Base-by-base conservation (phyloP, 305 asterid genomes). In the Fraxinus angustifolia region DNA sequence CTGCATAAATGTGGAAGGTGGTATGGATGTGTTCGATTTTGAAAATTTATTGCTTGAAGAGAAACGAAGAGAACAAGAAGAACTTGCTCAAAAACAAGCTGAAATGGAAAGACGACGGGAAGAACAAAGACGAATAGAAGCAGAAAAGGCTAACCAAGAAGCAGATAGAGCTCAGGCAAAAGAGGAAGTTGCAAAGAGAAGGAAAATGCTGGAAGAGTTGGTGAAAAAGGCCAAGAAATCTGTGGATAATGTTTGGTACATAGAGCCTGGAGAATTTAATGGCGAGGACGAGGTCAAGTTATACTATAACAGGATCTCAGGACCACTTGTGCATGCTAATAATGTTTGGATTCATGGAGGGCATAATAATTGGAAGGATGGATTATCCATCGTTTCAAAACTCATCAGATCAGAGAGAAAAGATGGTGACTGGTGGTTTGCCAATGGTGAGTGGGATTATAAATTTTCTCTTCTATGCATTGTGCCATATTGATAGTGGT, bases 281-380 rank as follows among this genome's bases (percentile, higher is more conserved):
- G 88, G 95, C 38, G 90, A 79, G 78, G 97, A 90, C 81, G 80
- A 78, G 86, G 91, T 93, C 78, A 89, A 85, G 82, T 79, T 96
- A 83, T 92, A 88, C 86, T 96, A 94, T 81, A 91, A 92, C 87
- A 89, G 84, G 87, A 90, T 85, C 82, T 88, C 96, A 31, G 96
- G 99, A 73, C 94, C 97, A 77, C 93, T 96, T 80, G 79, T 83
- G 79, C 87, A 86, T 76, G 90, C 91, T 73, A 85, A 86, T 83
- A 93, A 89, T 58, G 23, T 96, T 79, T 96, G 98, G 98, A 86
- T 96, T 78, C 99, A 94, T 88, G 99, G 98, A 76, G 99, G 98
- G 77, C 86, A 91, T 79, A 90, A 92, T 87, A 87, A 88, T 87
- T 96, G 99, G 99, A 84, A 77, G 82, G 87, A 90, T 83, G 99